Evolutionary conservation across 139 green algal species (phyloP).

Genomic region (Zygnema cylindricum): DNA sequence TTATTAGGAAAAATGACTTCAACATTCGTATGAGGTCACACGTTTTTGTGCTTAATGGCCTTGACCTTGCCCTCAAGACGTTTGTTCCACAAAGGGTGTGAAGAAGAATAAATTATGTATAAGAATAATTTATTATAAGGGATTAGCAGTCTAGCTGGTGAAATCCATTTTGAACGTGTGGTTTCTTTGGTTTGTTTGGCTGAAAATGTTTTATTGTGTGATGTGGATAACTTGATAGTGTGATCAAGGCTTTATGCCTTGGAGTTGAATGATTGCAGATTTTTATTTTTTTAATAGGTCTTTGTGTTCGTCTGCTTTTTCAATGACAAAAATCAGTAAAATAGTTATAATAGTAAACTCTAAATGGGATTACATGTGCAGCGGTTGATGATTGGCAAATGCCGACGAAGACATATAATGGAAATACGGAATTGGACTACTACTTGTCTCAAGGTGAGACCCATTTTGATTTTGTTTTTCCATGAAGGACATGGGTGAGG

Average conservation of each 20-base stretch:
- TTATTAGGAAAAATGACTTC: background rate
- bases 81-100: background rate
- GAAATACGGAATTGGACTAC: conserved; percentile 35
- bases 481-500: too few species aligned
- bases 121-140: background rate
- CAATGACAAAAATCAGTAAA: too few species aligned
- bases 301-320: background rate
- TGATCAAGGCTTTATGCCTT: conserved; percentile 2
- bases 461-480: background rate
- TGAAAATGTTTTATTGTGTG: background rate
- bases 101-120: background rate
- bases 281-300: background rate
- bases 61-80: background rate
- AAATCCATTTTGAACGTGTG: background rate
- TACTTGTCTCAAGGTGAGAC: conserved; percentile 24
- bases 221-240: background rate
- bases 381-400: conserved; percentile 20
- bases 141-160: background rate
- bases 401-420: conserved; percentile 33
- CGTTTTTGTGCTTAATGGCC: background rate
- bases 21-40: background rate
- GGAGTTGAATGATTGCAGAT: background rate
- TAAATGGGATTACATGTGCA: background rate
- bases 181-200: background rate
- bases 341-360: too few species aligned